Conservation (phyloP, 495 filamentous ascomycete species). For the Penicillium bialowiezense region DNA sequence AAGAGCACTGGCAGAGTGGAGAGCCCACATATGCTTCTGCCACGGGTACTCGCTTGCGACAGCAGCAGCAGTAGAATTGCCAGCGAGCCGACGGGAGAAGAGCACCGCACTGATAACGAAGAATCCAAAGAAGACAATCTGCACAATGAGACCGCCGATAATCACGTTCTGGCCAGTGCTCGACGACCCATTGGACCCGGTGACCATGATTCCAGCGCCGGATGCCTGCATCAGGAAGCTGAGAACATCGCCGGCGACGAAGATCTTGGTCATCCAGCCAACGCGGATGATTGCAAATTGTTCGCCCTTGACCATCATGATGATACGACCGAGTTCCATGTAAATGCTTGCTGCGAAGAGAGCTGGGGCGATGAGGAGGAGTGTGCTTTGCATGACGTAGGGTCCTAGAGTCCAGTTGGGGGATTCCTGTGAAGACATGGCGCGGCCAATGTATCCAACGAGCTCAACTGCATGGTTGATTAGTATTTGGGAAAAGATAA, state of each 20-base stretch:
- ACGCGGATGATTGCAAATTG: slow-evolving; percentile 34
- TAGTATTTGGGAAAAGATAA: neutral
- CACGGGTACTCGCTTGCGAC: slow-evolving; percentile 35
- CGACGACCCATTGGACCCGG: neutral
- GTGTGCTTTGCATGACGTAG: slow-evolving; percentile 46
- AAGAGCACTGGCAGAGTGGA: slow-evolving; percentile 51
- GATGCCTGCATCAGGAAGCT: slow-evolving; percentile 40
- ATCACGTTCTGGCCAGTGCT: slow-evolving; percentile 35
- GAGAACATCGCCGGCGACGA: slow-evolving; percentile 34
- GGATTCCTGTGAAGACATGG: slow-evolving; percentile 25
- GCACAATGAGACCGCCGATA: slow-evolving; percentile 44
- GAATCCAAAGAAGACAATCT: slow-evolving; percentile 52
- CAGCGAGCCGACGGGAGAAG: slow-evolving; percentile 33
- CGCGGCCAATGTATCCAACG: slow-evolving; percentile 37
- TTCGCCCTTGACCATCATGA: slow-evolving; percentile 37
- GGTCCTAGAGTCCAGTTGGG: slow-evolving; percentile 28
- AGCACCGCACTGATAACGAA: slow-evolving; percentile 47
- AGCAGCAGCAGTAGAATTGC: slow-evolving; percentile 18
- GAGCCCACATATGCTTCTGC: slow-evolving; percentile 47
- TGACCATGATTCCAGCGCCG: slow-evolving; percentile 32
- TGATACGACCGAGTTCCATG: slow-evolving; percentile 52
- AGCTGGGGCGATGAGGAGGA: slow-evolving; percentile 48
- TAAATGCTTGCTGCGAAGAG: slow-evolving; percentile 56
- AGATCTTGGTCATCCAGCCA: slow-evolving; percentile 47
- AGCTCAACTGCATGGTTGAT: slow-evolving; percentile 24